phyloP scores from a whole-genome alignment of 805 yeast genomes.

The Suhomyces sp. region DNA sequence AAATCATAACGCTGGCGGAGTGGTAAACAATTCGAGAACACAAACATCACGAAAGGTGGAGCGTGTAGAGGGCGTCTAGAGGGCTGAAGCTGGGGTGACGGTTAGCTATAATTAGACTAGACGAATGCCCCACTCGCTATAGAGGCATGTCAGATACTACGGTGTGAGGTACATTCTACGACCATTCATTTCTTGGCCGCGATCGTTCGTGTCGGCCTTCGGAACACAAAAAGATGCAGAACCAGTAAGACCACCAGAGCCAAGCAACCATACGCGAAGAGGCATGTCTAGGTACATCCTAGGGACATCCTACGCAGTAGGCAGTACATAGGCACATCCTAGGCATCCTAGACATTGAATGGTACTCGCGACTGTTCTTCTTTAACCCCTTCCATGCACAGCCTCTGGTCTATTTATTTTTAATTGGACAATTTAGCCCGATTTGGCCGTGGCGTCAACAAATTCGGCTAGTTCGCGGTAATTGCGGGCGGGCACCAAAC shows the following conservation, averaged over 20 bases:
- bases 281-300: no score
- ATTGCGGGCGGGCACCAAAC: not conserved
- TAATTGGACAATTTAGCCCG: not conserved
- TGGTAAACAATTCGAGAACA: not conserved
- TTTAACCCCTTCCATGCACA: not conserved
- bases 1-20: slow-evolving; percentile 1
- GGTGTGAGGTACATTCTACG: not conserved
- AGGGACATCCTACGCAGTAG: no score
- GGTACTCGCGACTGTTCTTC: no score
- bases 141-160: not conserved
- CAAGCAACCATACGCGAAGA: no score
- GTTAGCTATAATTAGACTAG: not conserved
- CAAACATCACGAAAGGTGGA: not conserved
- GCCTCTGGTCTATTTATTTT: not conserved
- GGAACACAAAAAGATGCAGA: no score
- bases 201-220: no score
- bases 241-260: no score
- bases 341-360: no score
- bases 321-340: no score
- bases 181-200: no score
- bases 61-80: not conserved
- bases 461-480: not conserved
- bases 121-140: not conserved
- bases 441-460: not conserved
- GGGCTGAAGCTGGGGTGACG: not conserved